phyloP scores from a whole-genome alignment of 192 early-diverging fungal species.

The Backusella tuberculispora region DNA sequence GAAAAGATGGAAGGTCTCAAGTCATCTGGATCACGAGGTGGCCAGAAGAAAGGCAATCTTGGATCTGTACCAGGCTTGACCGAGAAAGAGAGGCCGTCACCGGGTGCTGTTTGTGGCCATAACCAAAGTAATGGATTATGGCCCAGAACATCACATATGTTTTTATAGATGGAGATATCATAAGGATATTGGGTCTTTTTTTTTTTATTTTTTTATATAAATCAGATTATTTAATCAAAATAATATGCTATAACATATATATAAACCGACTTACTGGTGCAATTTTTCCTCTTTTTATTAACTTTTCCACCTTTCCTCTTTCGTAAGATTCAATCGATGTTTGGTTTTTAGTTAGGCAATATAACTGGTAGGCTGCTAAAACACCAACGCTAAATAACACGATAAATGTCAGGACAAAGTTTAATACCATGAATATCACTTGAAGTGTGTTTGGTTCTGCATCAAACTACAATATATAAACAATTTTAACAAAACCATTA shows the following conservation, averaged over 20 bases:
- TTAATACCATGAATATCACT: slow-evolving; percentile 75
- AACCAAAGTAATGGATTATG: slow-evolving; percentile 72
- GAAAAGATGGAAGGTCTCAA: slow-evolving; percentile 43
- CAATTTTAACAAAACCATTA: background rate
- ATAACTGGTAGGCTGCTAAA: slow-evolving; percentile 74
- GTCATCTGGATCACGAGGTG: slow-evolving; percentile 47
- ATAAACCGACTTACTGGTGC: slow-evolving; percentile 41
- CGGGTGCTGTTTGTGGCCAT: slow-evolving; percentile 61
- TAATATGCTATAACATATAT: background rate
- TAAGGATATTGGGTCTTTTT: slow-evolving; percentile 72
- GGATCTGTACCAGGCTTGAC: slow-evolving; percentile 51
- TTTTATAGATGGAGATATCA: slow-evolving; percentile 74
- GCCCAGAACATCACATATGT: slow-evolving; percentile 81
- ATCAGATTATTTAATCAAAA: background rate
- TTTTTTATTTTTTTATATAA: too few relatives aligned
- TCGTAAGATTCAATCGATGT: slow-evolving; percentile 86
- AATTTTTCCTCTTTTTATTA: slow-evolving; percentile 68
- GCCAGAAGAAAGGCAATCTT: slow-evolving; percentile 31
- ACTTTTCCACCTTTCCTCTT: slow-evolving; percentile 65
- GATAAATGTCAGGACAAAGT: slow-evolving; percentile 73
- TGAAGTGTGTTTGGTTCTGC: slow-evolving; percentile 48
- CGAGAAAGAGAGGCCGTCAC: slow-evolving; percentile 71
- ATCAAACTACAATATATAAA: slow-evolving; percentile 28
- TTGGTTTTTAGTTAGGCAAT: slow-evolving; percentile 65
- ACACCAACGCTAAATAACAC: slow-evolving; percentile 76